Percentiles rank a stretch among this genome's conserved stretches.
Evolutionary conservation across 2,329 filamentous ascomycete genomes (phyloP).

Genomic region (Ascochyta viciae-villosae): DNA sequence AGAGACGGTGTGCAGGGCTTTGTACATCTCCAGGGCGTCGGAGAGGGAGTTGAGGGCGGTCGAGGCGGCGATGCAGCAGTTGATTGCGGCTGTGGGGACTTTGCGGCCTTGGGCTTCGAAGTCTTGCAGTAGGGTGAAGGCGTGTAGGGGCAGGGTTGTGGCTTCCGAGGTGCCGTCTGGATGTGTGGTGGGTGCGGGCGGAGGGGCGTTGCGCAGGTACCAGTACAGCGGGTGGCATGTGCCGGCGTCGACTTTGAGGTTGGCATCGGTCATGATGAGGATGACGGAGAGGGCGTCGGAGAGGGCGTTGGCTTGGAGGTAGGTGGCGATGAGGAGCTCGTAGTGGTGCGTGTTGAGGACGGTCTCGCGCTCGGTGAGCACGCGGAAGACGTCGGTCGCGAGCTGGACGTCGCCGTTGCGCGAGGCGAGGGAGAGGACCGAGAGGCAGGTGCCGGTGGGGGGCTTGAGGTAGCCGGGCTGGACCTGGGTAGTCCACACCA

Average conservation of each 20-base stretch:
- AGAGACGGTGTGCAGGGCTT: constrained; percentile 63
- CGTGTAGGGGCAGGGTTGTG: constrained; percentile 54
- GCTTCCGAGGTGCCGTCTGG: constrained; percentile 35
- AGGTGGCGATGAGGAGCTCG: constrained; percentile 77
- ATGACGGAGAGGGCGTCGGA: constrained; percentile 72
- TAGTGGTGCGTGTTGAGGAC: constrained; percentile 74
- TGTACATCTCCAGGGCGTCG: constrained; percentile 66
- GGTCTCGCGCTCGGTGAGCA: constrained; percentile 65
- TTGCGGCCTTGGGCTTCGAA: constrained; percentile 59
- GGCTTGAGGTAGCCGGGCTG: constrained; percentile 65
- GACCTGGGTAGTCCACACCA: constrained; percentile 75
- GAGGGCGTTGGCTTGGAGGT: constrained; percentile 67
- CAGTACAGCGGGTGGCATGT: constrained; percentile 70
- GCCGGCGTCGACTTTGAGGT: constrained; percentile 62
- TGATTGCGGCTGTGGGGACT: constrained; percentile 61
- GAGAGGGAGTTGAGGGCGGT: constrained; percentile 54
- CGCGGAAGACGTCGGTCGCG: constrained; percentile 73
- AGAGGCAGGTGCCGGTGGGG: constrained; percentile 69
- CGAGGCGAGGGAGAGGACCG: constrained; percentile 75
- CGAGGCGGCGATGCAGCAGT: constrained; percentile 62
- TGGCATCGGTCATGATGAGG: constrained; percentile 74
- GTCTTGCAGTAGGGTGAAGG: constrained; percentile 64
- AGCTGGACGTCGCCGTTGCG: constrained; percentile 71
- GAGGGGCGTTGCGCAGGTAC: constrained; percentile 56
- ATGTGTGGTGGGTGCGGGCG: neutral